Evolutionary conservation across 2,329 filamentous ascomycete genomes (phyloP), one percentile per base, ranked within the genome.

Genomic region (Aspergillus pseudotamarii): DNA sequence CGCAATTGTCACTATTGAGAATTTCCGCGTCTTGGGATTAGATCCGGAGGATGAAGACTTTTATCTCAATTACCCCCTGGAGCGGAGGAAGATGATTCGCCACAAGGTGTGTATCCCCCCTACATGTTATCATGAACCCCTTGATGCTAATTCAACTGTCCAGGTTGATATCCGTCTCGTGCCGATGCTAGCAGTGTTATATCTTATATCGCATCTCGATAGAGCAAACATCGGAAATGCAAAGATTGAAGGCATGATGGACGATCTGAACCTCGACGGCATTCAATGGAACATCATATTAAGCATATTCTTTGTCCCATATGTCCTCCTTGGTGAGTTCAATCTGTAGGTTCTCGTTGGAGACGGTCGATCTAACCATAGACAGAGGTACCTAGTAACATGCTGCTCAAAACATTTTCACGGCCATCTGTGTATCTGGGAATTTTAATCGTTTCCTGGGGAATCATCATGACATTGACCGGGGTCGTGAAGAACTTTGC

Each of bases 401-500:
- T 69, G 38, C 23, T 71, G 1, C 53, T 69, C 12, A 71, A 69
- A 36, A 69, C 62, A 14, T 63, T 74, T 16, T 64, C 66, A 43
- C 68, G 66, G 2, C 69, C 72, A 6, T 75, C 73, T 3, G 62
- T 71, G 21, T 69, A 72, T 64, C 50, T 78, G 28, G 68, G 69
- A 3, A 68, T 74, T 12, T 23, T 63, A 34, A 72, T 74, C 61
- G 56, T 78, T 5, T 69, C 68, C 4, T 83, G 80, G 82, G 82
- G 82, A 0, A 72, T 80, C 48, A 79, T 84, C 4, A 79, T 81
- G 73, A 84, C 83, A 0, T 70, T 84, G 55, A 84, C 83, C 72
- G 82, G 82, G 19, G 70, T 84, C 4, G 79, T 79, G 4, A 75
- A 82, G 60, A 80, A 79, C 62, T 79, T 80, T 59, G 70, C 75